Evolutionary conservation across 139 green algal species (phyloP).

Genomic region (Chlorella sp.): DNA sequence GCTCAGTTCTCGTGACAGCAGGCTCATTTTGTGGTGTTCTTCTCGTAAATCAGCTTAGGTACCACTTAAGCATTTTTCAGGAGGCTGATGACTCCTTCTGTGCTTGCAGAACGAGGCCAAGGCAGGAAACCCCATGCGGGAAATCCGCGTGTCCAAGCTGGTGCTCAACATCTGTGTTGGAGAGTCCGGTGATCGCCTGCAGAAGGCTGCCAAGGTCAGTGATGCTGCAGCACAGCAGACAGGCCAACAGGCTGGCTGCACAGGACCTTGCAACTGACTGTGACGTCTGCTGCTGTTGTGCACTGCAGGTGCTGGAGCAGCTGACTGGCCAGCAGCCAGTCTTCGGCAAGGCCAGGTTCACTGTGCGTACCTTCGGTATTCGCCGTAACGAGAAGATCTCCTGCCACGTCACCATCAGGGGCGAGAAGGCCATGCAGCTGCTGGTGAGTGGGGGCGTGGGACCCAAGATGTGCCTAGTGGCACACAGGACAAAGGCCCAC

Average conservation of each 20-base stretch:
- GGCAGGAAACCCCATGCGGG: conserved; percentile 87
- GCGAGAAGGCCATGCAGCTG: conserved; percentile 97
- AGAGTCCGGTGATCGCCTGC: conserved; percentile 96
- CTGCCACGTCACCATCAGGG: conserved; percentile 90
- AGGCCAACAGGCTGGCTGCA: too few species aligned
- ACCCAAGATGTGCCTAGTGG: too few species aligned
- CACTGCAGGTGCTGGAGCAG: conserved; percentile 94
- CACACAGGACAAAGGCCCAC: too few species aligned
- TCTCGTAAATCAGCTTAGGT: too few species aligned
- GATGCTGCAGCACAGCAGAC: too few species aligned
- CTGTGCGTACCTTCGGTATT: conserved; percentile 95
- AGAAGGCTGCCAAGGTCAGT: conserved; percentile 96
- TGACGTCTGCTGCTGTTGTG: too few species aligned
- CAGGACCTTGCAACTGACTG: too few species aligned
- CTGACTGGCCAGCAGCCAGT: conserved; percentile 97
- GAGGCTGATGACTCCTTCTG: too few species aligned
- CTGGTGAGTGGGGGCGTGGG: too few species aligned
- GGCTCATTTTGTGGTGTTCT: too few species aligned
- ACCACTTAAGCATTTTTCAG: too few species aligned
- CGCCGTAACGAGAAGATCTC: conserved; percentile 99
- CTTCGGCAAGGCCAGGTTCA: conserved; percentile 97
- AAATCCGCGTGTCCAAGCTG: conserved; percentile 97
- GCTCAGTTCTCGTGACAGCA: too few species aligned
- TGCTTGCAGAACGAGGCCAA: conserved; percentile 59
- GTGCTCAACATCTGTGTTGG: conserved; percentile 97